phyloP scores from a whole-genome alignment of 2,329 filamentous ascomycete species.

The Epichloe aotearoae region DNA sequence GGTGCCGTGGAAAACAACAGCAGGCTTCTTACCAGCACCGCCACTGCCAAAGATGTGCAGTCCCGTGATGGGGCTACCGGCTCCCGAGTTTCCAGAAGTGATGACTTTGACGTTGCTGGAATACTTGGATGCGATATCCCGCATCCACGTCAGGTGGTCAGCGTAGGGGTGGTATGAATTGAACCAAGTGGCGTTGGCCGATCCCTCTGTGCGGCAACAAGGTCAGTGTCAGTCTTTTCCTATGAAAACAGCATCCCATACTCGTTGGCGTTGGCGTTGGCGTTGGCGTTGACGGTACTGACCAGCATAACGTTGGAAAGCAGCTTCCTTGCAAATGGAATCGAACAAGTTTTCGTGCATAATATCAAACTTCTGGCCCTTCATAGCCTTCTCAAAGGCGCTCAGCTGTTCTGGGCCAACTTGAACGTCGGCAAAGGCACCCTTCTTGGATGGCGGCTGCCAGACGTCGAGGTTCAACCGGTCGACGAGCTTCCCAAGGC shows the following conservation, averaged over 20 bases:
- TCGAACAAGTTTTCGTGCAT: constrained; percentile 28
- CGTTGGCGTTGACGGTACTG: constrained; percentile 3
- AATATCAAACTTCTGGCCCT: constrained; percentile 18
- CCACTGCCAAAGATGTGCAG: constrained; percentile 39
- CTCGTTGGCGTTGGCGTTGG: background rate
- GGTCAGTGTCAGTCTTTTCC: background rate
- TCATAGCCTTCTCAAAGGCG: constrained; percentile 19
- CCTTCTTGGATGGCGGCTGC: constrained; percentile 20
- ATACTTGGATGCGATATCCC: constrained; percentile 28
- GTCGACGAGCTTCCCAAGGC: constrained; percentile 20
- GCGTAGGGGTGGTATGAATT: constrained; percentile 37
- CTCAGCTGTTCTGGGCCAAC: constrained; percentile 22
- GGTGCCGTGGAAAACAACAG: constrained; percentile 42
- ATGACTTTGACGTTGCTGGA: constrained; percentile 34
- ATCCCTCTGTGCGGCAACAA: constrained; percentile 7
- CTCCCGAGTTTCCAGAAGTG: constrained; percentile 30
- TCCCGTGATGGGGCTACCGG: constrained; percentile 45
- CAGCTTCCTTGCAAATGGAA: constrained; percentile 22
- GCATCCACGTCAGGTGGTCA: constrained; percentile 36
- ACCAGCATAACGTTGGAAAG: constrained; percentile 18
- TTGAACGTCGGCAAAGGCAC: constrained; percentile 26
- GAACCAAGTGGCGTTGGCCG: constrained; percentile 31
- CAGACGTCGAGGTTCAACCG: constrained; percentile 23
- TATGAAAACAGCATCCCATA: accelerated
- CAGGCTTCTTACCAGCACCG: constrained; percentile 33